phyloP scores from a whole-genome alignment of 768 basidiomycete genomes.

The Pisolithus tinctorius region DNA sequence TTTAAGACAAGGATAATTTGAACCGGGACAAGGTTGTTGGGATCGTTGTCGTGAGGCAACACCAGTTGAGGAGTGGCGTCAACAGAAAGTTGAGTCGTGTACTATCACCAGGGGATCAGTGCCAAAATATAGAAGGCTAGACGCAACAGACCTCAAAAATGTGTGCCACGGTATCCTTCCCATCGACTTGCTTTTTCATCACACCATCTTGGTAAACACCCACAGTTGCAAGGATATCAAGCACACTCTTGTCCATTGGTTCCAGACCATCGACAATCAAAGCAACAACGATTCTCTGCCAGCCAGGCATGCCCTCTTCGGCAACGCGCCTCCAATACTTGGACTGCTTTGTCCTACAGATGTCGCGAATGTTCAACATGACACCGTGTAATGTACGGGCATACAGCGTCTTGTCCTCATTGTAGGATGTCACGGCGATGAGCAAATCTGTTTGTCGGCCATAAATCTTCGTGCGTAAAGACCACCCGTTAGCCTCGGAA shows the following conservation, averaged over 20 bases:
- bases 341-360: conserved; percentile 92
- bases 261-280: conserved; percentile 92
- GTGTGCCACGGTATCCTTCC: conserved; percentile 85
- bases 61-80: conserved; percentile 87
- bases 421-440: conserved; percentile 92
- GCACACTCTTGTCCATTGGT: conserved; percentile 90
- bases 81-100: conserved; percentile 93
- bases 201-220: conserved; percentile 94
- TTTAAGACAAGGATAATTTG: conserved; percentile 89
- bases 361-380: conserved; percentile 97
- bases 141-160: conserved; percentile 74
- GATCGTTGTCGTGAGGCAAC: conserved; percentile 82
- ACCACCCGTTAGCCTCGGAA: conserved; percentile 70
- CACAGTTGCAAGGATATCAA: conserved; percentile 83
- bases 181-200: conserved; percentile 89
- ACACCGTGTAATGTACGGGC: conserved; percentile 90
- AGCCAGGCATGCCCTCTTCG: conserved; percentile 78
- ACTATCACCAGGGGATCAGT: conserved; percentile 39
- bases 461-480: conserved; percentile 77
- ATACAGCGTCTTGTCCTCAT: conserved; percentile 89
- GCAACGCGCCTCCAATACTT: conserved; percentile 84
- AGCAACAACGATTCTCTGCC: conserved; percentile 89
- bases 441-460: conserved; percentile 88
- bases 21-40: conserved; percentile 89
- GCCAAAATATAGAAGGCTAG: background rate